Conservation (phyloP, 345 rosid genomes). For the Citrus australasica region DNA sequence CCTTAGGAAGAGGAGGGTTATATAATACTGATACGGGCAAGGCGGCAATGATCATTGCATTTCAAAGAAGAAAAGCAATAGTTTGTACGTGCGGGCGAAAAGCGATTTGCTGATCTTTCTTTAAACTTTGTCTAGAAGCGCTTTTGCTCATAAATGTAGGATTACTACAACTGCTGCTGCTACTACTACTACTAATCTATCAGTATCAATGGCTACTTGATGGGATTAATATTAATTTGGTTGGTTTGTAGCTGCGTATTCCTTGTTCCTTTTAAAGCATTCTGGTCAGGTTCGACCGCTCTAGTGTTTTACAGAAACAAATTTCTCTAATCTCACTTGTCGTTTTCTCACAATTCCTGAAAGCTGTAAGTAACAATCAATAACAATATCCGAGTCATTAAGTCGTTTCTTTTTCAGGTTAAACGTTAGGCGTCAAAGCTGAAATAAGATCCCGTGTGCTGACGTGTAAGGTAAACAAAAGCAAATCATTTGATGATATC, state of each 20-base stretch:
- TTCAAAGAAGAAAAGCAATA: too few relatives aligned
- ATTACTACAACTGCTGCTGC: fast-evolving
- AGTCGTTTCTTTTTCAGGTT: too few relatives aligned
- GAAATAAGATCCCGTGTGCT: not conserved
- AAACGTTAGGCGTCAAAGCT: not conserved
- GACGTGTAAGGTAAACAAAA: too few relatives aligned
- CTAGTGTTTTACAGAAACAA: too few relatives aligned
- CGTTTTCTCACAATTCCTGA: not conserved
- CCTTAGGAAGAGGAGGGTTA: not conserved
- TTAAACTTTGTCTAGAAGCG: not conserved
- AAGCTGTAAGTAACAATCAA: not conserved
- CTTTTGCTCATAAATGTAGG: too few relatives aligned
- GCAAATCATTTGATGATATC: not conserved
- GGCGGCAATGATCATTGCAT: not conserved
- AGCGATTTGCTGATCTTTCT: not conserved
- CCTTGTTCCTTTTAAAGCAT: not conserved
- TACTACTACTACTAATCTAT: too few relatives aligned
- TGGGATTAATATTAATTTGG: not conserved
- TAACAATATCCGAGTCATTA: not conserved
- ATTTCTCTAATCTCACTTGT: not conserved
- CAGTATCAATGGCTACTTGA: not conserved
- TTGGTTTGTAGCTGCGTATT: not conserved
- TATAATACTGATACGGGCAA: too few relatives aligned
- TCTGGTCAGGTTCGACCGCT: not conserved
- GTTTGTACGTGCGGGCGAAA: too few relatives aligned